phyloP scores from a whole-genome alignment of 306 rosid species.

The Prunus fruticosa region DNA sequence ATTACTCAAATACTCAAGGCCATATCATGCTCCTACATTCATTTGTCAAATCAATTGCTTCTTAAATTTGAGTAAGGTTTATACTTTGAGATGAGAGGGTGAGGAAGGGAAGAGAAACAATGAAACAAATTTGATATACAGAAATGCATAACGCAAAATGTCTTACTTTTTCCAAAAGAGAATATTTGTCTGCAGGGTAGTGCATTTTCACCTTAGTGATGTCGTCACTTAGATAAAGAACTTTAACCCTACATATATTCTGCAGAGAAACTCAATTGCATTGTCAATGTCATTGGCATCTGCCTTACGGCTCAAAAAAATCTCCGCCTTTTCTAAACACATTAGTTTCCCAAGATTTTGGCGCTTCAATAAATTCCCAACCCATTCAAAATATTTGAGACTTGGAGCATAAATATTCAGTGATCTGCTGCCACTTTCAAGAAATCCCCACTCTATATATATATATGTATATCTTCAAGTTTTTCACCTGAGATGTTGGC shows the following conservation, averaged over 20 bases:
- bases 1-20: not conserved
- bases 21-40: not conserved
- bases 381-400: not conserved
- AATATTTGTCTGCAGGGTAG: not conserved
- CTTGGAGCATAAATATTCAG: constrained; percentile 2
- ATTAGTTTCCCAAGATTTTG: not conserved
- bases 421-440: not conserved
- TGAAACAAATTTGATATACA: not conserved
- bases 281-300: not conserved
- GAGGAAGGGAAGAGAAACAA: not conserved
- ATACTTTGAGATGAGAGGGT: not conserved
- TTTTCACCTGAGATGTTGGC: not conserved
- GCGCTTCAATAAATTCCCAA: not conserved
- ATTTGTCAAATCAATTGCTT: not conserved
- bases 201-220: not conserved
- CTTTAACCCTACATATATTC: not conserved
- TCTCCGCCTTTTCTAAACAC: not conserved
- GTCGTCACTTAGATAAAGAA: not conserved
- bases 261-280: not conserved
- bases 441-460: not conserved
- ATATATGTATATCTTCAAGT: not conserved
- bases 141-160: not conserved
- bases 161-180: not conserved
- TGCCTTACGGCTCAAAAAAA: not conserved
- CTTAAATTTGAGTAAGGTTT: not conserved